Evolutionary conservation across 352 stramenopile species (phyloP).

Genomic region (Pythium sp.): DNA sequence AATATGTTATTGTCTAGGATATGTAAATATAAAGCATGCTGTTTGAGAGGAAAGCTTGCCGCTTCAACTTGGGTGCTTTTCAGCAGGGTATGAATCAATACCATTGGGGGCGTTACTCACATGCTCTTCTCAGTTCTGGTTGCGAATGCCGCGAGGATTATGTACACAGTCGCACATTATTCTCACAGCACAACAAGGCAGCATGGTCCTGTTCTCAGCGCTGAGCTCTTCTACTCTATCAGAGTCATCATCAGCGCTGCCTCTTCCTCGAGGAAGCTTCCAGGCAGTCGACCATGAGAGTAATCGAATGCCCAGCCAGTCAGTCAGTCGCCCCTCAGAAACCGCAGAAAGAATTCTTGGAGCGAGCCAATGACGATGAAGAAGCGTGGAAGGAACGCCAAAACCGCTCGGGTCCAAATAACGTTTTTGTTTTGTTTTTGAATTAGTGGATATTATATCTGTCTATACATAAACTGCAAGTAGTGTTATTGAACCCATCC

Average conservation of each 20-base stretch:
- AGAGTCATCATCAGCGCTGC: neutral
- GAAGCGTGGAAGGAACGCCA: neutral
- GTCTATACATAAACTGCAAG: too few relatives aligned
- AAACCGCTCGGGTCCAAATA: neutral
- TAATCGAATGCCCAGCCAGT: neutral
- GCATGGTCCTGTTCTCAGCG: too few relatives aligned
- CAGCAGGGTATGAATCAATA: too few relatives aligned
- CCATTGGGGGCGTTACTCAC: neutral
- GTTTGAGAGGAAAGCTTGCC: neutral
- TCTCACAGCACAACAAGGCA: too few relatives aligned
- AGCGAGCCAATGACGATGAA: neutral
- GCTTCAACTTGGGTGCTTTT: neutral
- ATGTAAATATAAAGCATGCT: neutral
- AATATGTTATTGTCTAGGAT: neutral
- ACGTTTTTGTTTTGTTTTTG: neutral
- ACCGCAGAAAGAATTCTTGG: neutral
- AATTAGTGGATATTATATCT: too few relatives aligned
- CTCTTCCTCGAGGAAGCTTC: neutral
- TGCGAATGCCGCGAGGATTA: too few relatives aligned
- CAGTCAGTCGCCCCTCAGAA: neutral
- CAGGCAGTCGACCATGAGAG: neutral
- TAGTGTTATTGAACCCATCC: too few relatives aligned
- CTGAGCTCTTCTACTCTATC: neutral
- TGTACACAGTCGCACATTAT: too few relatives aligned
- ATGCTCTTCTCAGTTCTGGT: neutral